Conservation (phyloP, 805 yeast genomes). For the Pichia paraexigua region DNA sequence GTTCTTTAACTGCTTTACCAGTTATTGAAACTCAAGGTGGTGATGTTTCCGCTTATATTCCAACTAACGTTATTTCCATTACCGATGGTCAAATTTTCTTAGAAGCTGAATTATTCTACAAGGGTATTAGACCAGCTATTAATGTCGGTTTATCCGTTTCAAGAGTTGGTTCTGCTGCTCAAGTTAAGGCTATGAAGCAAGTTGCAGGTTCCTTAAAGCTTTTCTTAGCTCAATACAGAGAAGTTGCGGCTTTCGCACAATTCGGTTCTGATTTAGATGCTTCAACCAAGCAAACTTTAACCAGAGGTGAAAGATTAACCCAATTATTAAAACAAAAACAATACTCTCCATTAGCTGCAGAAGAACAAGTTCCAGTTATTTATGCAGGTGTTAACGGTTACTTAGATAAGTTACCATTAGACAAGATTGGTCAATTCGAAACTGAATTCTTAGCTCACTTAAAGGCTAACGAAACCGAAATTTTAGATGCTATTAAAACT, state of each 20-base stretch:
- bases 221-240: slow-evolving; percentile 99
- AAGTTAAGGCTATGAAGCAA: slow-evolving; percentile 99
- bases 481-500: slow-evolving; percentile 76
- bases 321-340: slow-evolving; percentile 98
- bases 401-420: slow-evolving; percentile 81
- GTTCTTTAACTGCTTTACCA: no score
- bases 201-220: slow-evolving; percentile 99
- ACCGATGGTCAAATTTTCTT: no score
- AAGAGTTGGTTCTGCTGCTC: slow-evolving; percentile 99
- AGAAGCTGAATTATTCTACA: slow-evolving; percentile 99
- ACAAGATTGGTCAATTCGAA: slow-evolving; percentile 88
- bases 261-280: slow-evolving; percentile 99
- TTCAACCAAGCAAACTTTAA: slow-evolving; percentile 96
- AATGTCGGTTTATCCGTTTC: slow-evolving; percentile 99
- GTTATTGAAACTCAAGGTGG: no score
- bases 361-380: slow-evolving; percentile 97
- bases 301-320: slow-evolving; percentile 99
- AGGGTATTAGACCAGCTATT: slow-evolving; percentile 99
- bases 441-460: slow-evolving; percentile 84
- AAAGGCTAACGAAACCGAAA: slow-evolving; percentile 79
- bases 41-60: no score
- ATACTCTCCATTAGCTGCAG: slow-evolving; percentile 94
- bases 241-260: slow-evolving; percentile 99
- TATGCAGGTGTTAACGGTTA: slow-evolving; percentile 99
- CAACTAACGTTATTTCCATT: no score